Evolutionary conservation across 139 green algal genomes (phyloP).

Genomic region (Choricystis sp.): DNA sequence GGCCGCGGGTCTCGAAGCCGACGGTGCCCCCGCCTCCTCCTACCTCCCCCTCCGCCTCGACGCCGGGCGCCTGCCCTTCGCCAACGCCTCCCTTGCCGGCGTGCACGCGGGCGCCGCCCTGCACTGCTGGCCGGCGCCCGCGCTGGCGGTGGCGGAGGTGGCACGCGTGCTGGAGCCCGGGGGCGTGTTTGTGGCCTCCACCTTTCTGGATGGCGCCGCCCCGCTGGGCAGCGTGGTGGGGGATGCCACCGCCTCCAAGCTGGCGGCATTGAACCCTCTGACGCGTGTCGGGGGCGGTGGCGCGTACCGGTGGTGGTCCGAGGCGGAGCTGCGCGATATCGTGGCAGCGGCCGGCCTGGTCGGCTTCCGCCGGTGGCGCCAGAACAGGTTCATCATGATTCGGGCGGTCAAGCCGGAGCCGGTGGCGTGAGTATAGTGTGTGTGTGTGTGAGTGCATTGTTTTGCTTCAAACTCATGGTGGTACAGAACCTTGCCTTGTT

Average conservation of each 20-base stretch:
- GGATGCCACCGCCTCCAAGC: constrained; percentile 39
- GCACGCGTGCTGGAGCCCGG: constrained; percentile 73
- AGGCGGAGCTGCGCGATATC: constrained; percentile 69
- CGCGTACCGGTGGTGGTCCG: constrained; percentile 58
- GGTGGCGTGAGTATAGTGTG: too few relatives aligned
- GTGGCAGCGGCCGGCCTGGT: constrained; percentile 33
- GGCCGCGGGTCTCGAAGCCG: neutral
- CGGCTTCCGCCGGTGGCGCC: constrained; percentile 34
- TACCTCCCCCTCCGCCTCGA: constrained; percentile 52
- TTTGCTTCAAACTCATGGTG: too few relatives aligned
- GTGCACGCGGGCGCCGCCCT: constrained; percentile 91
- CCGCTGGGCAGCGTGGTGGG: constrained; percentile 58
- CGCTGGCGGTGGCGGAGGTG: constrained; percentile 71
- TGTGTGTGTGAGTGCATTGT: too few relatives aligned
- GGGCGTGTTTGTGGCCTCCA: constrained; percentile 83
- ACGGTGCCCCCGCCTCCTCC: neutral
- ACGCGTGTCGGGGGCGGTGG: neutral
- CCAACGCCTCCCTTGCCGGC: constrained; percentile 50
- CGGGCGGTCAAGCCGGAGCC: constrained; percentile 44
- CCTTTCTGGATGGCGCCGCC: constrained; percentile 55
- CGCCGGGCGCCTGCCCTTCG: constrained; percentile 41
- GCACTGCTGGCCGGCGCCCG: constrained; percentile 88
- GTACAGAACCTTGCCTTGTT: too few relatives aligned
- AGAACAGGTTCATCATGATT: constrained; percentile 74
- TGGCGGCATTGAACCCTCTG: constrained; percentile 13